Evolutionary conservation across 306 rosid genomes (phyloP).

Genomic region (Sesbania bispinosa): DNA sequence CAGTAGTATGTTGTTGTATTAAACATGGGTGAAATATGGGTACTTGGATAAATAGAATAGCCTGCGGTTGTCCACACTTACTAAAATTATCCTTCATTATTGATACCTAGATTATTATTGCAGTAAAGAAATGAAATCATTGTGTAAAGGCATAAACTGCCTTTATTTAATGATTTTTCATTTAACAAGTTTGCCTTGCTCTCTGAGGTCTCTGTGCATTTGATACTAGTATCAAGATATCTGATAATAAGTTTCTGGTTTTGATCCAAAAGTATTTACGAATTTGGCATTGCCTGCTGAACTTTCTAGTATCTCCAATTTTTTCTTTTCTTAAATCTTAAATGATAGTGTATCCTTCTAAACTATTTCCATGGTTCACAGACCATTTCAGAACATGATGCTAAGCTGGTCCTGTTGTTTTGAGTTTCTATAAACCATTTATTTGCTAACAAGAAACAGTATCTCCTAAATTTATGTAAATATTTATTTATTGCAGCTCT

Average conservation of each 20-base stretch:
- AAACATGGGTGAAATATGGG: too few species aligned
- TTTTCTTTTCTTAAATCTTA: background rate
- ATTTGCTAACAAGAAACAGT: too few species aligned
- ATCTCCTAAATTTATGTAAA: background rate
- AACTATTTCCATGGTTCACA: background rate
- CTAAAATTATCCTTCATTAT: background rate
- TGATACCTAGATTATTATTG: background rate
- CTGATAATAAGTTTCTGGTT: background rate
- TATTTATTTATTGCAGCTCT: constrained; percentile 38
- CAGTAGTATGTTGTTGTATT: background rate
- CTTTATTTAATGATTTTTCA: background rate
- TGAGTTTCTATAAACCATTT: too few species aligned
- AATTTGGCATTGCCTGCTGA: background rate
- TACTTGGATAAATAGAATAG: too few species aligned
- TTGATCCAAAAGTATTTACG: background rate
- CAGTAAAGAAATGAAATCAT: background rate
- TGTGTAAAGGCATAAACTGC: background rate
- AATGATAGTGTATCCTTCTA: background rate
- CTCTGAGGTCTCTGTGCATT: background rate
- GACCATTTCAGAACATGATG: background rate
- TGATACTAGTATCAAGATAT: background rate
- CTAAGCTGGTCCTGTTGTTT: background rate
- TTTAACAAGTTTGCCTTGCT: background rate
- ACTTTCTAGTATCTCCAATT: background rate
- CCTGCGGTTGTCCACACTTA: background rate